Percentiles rank a stretch among this genome's conserved stretches.
These are phyloP conservation scores for Herpetomonas samuelpessoai DNA, from an alignment of 208 protist genomes.

Conservation along the genomic window DNA sequence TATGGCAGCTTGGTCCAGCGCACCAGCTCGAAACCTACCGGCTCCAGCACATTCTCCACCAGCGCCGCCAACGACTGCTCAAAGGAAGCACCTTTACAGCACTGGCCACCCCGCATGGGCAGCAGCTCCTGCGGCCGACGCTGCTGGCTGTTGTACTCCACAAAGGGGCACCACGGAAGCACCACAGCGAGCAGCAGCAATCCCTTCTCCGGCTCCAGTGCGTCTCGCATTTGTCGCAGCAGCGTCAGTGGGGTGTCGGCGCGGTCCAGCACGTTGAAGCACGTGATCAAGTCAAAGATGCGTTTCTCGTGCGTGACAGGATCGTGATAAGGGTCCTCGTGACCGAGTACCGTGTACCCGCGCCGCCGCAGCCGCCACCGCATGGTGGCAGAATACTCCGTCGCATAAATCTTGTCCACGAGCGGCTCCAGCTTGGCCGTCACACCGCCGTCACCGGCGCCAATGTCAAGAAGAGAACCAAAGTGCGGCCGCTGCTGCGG, in stretches of 20 bases:
- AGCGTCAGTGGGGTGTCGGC: constrained; percentile 60
- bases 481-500: constrained; percentile 6
- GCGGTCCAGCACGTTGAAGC: constrained; percentile 85
- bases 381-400: constrained; percentile 75
- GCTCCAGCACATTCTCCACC: constrained; percentile 75
- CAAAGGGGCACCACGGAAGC: constrained; percentile 87
- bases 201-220: constrained; percentile 43
- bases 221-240: constrained; percentile 57
- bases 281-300: constrained; percentile 71
- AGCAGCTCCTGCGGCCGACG: constrained; percentile 57
- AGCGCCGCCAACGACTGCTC: constrained; percentile 56
- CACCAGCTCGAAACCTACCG: constrained; percentile 73
- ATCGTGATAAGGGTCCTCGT: constrained; percentile 49
- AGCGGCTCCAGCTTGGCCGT: constrained; percentile 57
- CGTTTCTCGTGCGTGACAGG: constrained; percentile 16
- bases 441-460: constrained; percentile 81
- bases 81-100: constrained; percentile 67
- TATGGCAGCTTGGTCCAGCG: constrained; percentile 84
- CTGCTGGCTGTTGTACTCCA: constrained; percentile 59
- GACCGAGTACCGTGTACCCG: constrained; percentile 66
- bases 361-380: constrained; percentile 70
- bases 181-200: constrained; percentile 78
- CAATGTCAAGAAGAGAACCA: constrained; percentile 58
- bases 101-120: constrained; percentile 79
- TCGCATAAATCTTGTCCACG: constrained; percentile 51